A percentile compares a stretch with the other conserved stretches of the same genome.
Conservation (phyloP, 257 asterid genomes). For the Linderniella brevidens region DNA sequence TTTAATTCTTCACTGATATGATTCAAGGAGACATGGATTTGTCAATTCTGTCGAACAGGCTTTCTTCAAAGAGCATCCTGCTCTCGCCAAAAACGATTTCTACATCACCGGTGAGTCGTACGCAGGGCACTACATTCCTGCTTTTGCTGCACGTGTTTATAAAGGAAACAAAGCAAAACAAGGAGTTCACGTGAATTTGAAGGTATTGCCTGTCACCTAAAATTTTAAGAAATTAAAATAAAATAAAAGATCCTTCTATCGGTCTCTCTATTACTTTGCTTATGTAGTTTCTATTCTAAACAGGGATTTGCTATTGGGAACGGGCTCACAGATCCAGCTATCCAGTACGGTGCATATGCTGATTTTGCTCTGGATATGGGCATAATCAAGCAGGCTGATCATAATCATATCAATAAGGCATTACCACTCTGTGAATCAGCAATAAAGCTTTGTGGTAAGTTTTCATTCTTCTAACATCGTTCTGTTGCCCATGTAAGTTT, state of each 20-base stretch:
- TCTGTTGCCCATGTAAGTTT: too few relatives aligned
- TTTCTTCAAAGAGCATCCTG: slow-evolving; percentile 52
- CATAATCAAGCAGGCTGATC: slow-evolving; percentile 31
- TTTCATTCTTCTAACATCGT: background rate
- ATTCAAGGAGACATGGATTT: background rate
- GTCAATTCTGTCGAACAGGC: slow-evolving; percentile 17
- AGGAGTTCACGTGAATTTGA: slow-evolving; percentile 50
- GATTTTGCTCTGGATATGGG: slow-evolving; percentile 67
- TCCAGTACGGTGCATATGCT: slow-evolving; percentile 56
- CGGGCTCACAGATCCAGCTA: slow-evolving; percentile 67
- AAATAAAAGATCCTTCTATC: too few relatives aligned
- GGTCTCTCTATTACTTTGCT: background rate
- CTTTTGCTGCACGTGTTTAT: slow-evolving; percentile 60
- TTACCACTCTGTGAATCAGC: slow-evolving; percentile 50
- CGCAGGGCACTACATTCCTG: slow-evolving; percentile 75
- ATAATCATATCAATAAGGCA: slow-evolving; percentile 34
- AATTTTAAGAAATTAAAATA: background rate
- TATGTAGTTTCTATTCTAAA: background rate
- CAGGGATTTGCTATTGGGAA: slow-evolving; percentile 75
- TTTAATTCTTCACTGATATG: too few relatives aligned
- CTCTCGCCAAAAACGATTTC: slow-evolving; percentile 41
- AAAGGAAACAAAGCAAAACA: slow-evolving; percentile 54
- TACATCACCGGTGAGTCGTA: slow-evolving; percentile 70
- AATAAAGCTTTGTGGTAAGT: slow-evolving; percentile 53
- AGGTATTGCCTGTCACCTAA: slow-evolving; percentile 21